A percentile compares a stretch with the other conserved stretches of the same genome.
Evolutionary conservation across 257 asterid genomes (phyloP).

Genomic region (Avicennia marina): DNA sequence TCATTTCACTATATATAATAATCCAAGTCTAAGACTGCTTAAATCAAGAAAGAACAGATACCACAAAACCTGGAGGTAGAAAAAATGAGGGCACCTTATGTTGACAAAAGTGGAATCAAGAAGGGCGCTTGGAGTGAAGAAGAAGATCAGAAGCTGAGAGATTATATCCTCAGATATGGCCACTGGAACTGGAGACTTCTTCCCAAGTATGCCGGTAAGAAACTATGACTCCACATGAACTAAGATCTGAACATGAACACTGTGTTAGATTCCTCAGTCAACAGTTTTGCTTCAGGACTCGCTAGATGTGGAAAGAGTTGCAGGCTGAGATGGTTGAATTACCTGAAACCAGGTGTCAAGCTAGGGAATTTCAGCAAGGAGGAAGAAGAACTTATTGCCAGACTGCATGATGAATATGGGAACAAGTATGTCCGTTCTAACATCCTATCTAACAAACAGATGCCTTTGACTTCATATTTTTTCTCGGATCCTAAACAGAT

Average conservation of each 20-base stretch:
- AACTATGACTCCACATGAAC: too few species aligned
- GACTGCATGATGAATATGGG: conserved; percentile 24
- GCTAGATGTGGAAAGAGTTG: conserved; percentile 32
- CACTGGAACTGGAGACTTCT: conserved; percentile 48
- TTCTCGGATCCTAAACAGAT: too few species aligned
- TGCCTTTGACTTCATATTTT: neutral
- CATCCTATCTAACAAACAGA: too few species aligned
- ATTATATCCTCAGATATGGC: conserved; percentile 31
- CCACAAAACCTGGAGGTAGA: too few species aligned
- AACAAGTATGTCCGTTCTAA: conserved; percentile 18
- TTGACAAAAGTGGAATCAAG: conserved; percentile 34
- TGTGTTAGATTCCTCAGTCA: too few species aligned
- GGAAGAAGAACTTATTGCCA: conserved; percentile 18
- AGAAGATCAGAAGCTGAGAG: conserved; percentile 39
- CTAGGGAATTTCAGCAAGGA: conserved; percentile 25
- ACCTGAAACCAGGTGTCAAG: conserved; percentile 25
- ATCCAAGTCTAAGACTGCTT: neutral
- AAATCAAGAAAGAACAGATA: neutral
- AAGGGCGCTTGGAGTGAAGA: conserved; percentile 55
- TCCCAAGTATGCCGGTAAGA: conserved; percentile 39
- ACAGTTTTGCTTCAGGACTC: conserved; percentile 17
- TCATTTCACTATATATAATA: neutral
- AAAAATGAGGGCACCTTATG: conserved; percentile 16
- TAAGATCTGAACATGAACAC: neutral
- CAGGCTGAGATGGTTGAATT: conserved; percentile 32